Conservation (phyloP, 371 early-diverging fungal genomes). For the Actinomucor elegans region DNA sequence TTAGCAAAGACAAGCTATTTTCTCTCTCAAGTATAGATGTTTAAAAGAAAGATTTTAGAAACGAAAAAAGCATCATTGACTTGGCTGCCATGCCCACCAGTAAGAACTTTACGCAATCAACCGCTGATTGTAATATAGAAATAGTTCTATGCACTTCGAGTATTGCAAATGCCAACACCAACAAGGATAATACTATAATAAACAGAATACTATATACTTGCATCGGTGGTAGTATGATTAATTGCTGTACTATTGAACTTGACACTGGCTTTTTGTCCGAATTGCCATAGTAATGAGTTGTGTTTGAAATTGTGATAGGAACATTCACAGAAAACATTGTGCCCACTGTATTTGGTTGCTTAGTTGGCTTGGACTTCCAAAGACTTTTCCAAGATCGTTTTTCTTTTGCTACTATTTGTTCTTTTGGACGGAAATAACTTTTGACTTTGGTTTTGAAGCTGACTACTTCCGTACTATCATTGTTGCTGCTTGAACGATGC, state of each 20-base stretch:
- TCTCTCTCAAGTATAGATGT: not conserved
- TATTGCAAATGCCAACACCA: conserved; percentile 9
- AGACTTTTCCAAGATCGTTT: not conserved
- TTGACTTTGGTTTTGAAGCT: conserved; percentile 1
- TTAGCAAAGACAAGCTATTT: not conserved
- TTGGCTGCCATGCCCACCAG: not conserved
- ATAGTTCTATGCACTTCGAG: conserved; percentile 4
- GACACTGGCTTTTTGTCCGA: not conserved
- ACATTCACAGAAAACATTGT: conserved; percentile 1
- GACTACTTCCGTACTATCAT: not conserved
- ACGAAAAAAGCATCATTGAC: not conserved
- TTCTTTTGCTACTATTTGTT: not conserved
- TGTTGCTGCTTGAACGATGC: too few relatives aligned
- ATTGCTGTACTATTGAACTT: not conserved
- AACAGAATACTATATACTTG: conserved; percentile 1
- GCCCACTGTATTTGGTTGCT: not conserved
- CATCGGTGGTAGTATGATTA: not conserved
- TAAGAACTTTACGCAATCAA: not conserved
- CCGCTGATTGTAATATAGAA: conserved; percentile 1
- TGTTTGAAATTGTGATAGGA: conserved; percentile 6
- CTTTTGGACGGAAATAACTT: not conserved
- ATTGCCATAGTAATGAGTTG: not conserved
- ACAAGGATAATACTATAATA: not conserved
- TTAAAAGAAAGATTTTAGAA: not conserved
- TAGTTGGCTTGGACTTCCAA: not conserved